Conservation (phyloP, 1,284 basidiomycete species). For the Rhodotorula sp. region DNA sequence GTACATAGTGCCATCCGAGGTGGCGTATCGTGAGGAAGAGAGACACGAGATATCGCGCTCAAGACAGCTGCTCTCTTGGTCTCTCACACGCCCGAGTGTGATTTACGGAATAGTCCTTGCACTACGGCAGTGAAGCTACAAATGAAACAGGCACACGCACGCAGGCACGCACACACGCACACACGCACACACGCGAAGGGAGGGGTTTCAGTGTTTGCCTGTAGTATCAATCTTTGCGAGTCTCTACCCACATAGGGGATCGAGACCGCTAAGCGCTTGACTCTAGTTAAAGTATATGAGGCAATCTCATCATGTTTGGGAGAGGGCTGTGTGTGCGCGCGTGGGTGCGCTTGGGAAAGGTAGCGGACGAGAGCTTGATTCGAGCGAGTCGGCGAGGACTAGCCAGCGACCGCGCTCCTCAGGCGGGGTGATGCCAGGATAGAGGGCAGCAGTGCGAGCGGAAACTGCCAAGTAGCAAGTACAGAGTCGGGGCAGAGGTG, state of each 20-base stretch:
- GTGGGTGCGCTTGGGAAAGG: neutral
- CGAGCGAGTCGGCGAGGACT: neutral
- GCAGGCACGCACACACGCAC: neutral
- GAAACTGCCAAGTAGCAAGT: too few relatives aligned
- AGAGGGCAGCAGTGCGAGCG: neutral
- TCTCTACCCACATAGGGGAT: conserved; percentile 34
- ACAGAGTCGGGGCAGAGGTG: too few relatives aligned
- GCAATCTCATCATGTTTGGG: conserved; percentile 24
- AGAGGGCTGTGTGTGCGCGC: neutral
- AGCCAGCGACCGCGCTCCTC: neutral
- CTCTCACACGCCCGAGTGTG: too few relatives aligned
- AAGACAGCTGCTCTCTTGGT: neutral
- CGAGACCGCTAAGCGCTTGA: conserved; percentile 28
- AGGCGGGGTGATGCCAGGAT: too few relatives aligned
- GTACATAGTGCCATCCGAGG: too few relatives aligned
- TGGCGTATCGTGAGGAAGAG: too few relatives aligned
- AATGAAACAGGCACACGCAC: neutral
- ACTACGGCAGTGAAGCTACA: neutral
- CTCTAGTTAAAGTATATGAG: conserved; percentile 32
- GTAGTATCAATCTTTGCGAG: conserved; percentile 22
- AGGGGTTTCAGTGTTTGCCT: conserved; percentile 9
- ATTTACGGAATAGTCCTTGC: neutral
- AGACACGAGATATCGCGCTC: too few relatives aligned
- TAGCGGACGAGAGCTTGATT: neutral
- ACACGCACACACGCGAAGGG: too few relatives aligned